Evolutionary conservation across 306 rosid species (phyloP).

Genomic region (Rosa multiflora): DNA sequence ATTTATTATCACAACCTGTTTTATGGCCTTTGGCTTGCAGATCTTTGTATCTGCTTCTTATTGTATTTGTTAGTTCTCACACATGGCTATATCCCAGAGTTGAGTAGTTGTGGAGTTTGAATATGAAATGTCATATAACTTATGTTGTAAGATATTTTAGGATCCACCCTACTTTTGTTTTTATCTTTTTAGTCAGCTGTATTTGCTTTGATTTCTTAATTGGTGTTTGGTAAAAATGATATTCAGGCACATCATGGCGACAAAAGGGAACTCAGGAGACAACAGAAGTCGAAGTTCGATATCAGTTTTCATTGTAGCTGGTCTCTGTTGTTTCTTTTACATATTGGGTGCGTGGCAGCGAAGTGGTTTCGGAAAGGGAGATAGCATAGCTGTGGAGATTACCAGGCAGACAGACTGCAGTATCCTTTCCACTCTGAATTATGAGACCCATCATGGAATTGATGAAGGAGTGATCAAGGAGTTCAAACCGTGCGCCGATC

Average conservation of each 20-base stretch:
- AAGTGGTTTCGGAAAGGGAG: slow-evolving; percentile 91
- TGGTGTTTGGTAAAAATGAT: slow-evolving; percentile 2
- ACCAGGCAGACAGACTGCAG: slow-evolving; percentile 73
- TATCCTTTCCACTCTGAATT: slow-evolving; percentile 59
- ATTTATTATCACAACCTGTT: not conserved
- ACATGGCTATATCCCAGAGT: not conserved
- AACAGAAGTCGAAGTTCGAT: slow-evolving; percentile 45
- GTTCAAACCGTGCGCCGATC: slow-evolving; percentile 51
- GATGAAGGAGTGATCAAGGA: slow-evolving; percentile 41
- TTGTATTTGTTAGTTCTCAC: not conserved
- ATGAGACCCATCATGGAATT: slow-evolving; percentile 63
- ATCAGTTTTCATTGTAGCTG: slow-evolving; percentile 56
- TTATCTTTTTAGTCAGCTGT: not conserved
- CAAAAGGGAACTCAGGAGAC: slow-evolving; percentile 67
- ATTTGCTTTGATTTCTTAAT: slow-evolving; percentile 5
- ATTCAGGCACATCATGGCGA: slow-evolving; percentile 57
- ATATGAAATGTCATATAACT: not conserved
- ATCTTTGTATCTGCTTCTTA: not conserved
- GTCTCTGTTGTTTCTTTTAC: slow-evolving; percentile 77
- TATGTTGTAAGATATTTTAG: not conserved
- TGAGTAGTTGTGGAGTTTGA: not conserved
- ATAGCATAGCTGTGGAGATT: slow-evolving; percentile 70
- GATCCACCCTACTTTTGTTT: not conserved
- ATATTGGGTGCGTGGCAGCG: slow-evolving; percentile 82
- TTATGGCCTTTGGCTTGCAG: not conserved